Percentiles rank a stretch among this genome's conserved stretches.
phyloP scores from a whole-genome alignment of 2,329 filamentous ascomycete species.

The Cercospora citrullina region DNA sequence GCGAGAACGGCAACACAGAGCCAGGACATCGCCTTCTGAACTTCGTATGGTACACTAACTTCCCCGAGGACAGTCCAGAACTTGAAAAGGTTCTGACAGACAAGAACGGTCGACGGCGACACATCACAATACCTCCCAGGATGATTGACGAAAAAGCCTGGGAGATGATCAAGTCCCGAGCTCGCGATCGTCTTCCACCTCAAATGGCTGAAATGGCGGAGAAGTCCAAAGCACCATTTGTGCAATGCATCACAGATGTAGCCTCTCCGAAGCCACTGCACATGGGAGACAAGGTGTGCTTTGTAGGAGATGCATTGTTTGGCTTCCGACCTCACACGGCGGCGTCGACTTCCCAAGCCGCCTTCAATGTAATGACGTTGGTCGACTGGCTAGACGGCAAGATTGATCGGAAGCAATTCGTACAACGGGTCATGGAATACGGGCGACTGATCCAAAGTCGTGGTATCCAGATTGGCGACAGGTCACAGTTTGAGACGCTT shows the following conservation, averaged over 20 bases:
- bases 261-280: slow-evolving; percentile 43
- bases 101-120: slow-evolving; percentile 41
- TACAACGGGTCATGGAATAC: slow-evolving; percentile 42
- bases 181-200: slow-evolving; percentile 38
- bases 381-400: slow-evolving; percentile 45
- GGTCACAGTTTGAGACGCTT: slow-evolving; percentile 44
- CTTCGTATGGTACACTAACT: slow-evolving; percentile 51
- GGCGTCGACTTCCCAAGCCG: slow-evolving; percentile 49
- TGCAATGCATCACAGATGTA: slow-evolving; percentile 49
- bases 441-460: slow-evolving; percentile 42
- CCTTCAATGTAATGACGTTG: slow-evolving; percentile 45
- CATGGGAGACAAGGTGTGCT: slow-evolving; percentile 44
- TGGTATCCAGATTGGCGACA: slow-evolving; percentile 43
- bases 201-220: slow-evolving; percentile 46
- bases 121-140: slow-evolving; percentile 47
- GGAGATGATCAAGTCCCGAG: slow-evolving; percentile 42
- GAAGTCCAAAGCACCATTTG: slow-evolving; percentile 45
- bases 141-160: slow-evolving; percentile 43
- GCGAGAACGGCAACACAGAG: slow-evolving; percentile 42
- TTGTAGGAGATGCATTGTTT: slow-evolving; percentile 51
- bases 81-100: slow-evolving; percentile 49
- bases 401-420: slow-evolving; percentile 41
- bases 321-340: slow-evolving; percentile 50
- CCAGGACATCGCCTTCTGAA: slow-evolving; percentile 48
- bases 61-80: slow-evolving; percentile 41